Evolutionary conservation across 2,329 filamentous ascomycete genomes (phyloP).

Genomic region (Penicillium corylophilum): DNA sequence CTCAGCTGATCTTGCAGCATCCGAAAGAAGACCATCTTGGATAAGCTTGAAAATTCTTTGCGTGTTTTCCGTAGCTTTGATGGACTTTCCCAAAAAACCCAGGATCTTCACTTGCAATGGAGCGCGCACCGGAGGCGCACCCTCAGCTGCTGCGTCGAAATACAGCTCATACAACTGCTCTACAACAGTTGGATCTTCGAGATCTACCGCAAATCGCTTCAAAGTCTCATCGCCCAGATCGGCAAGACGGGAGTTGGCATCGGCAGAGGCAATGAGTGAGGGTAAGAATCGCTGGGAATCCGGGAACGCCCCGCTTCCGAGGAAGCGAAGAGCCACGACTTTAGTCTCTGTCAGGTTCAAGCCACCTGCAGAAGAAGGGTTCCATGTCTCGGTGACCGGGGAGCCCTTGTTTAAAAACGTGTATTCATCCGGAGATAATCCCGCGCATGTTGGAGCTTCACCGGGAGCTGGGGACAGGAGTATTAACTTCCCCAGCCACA

Average conservation of each 20-base stretch:
- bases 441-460: conserved; percentile 52
- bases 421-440: conserved; percentile 65
- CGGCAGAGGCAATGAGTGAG: conserved; percentile 78
- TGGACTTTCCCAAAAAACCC: conserved; percentile 72
- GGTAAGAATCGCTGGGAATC: conserved; percentile 82
- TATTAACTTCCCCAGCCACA: conserved; percentile 75
- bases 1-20: conserved; percentile 45
- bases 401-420: conserved; percentile 66
- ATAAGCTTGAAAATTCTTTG: conserved; percentile 68
- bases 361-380: conserved; percentile 58
- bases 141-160: conserved; percentile 55
- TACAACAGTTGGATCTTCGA: conserved; percentile 68
- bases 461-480: conserved; percentile 59
- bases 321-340: conserved; percentile 65
- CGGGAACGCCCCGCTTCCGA: conserved; percentile 81
- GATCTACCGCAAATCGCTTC: conserved; percentile 67
- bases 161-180: conserved; percentile 71
- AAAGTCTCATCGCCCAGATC: conserved; percentile 86
- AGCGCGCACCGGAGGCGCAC: conserved; percentile 54
- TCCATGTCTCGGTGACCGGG: conserved; percentile 55
- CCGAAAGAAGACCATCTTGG: conserved; percentile 59
- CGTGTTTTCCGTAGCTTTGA: conserved; percentile 67
- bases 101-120: conserved; percentile 77
- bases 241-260: conserved; percentile 75
- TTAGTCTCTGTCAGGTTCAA: conserved; percentile 70